Conservation (phyloP, 345 rosid species). For the Citrus reticulata region DNA sequence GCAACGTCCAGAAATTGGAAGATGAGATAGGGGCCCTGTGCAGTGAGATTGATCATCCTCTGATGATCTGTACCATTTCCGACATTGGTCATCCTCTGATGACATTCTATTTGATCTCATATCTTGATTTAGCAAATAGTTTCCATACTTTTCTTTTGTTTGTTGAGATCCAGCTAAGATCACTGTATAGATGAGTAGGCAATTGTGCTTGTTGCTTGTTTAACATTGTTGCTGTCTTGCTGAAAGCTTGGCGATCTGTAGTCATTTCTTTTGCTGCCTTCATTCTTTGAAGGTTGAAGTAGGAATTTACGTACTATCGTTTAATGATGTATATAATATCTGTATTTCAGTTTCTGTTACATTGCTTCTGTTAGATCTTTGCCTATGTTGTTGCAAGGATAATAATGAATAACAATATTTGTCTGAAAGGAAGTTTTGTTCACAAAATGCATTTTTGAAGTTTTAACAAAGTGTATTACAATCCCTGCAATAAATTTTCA, state of each 20-base stretch:
- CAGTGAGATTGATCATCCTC: conserved; percentile 26
- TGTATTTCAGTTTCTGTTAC: neutral
- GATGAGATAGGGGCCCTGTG: neutral
- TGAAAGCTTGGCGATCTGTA: conserved; percentile 18
- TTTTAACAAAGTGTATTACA: neutral
- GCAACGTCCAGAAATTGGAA: neutral
- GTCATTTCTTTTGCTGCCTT: conserved; percentile 13
- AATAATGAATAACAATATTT: neutral
- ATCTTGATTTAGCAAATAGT: neutral
- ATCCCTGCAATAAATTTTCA: neutral
- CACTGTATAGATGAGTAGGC: conserved; percentile 14
- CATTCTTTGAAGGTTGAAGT: conserved; percentile 22
- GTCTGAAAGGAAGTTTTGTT: neutral
- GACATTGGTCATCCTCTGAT: conserved; percentile 21
- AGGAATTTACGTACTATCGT: neutral
- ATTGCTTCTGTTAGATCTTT: neutral
- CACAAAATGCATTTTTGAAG: neutral
- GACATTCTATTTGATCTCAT: conserved; percentile 6
- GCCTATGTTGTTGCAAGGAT: neutral
- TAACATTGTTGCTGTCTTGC: conserved; percentile 24
- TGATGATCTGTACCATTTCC: conserved; percentile 16
- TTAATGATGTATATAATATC: neutral
- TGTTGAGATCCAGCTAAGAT: neutral
- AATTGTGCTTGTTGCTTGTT: conserved; percentile 10
- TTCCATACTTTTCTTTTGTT: neutral